Evolutionary conservation across 176 grass and related monocot species (phyloP).

Genomic region (Paspalum notatum): DNA sequence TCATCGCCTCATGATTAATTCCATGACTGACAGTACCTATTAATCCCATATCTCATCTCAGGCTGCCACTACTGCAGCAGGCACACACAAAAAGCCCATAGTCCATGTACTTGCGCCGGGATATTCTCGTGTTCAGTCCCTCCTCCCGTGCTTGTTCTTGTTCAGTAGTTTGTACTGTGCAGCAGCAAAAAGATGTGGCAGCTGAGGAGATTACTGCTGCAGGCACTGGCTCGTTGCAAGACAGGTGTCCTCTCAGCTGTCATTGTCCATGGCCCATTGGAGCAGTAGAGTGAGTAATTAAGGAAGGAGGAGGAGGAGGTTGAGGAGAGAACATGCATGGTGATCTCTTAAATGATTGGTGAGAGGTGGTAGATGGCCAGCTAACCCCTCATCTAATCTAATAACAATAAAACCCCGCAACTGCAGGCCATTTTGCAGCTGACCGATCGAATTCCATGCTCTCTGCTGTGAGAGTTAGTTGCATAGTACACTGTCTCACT

Average conservation of each 20-base stretch:
- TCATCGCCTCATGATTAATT: neutral
- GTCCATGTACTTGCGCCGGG: constrained; percentile 18
- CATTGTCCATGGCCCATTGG: neutral
- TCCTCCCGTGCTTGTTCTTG: neutral
- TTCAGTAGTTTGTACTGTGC: neutral
- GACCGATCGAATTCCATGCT: neutral
- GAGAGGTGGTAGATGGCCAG: constrained; percentile 28
- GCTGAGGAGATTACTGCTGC: neutral
- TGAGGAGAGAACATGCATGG: neutral
- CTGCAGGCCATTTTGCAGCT: neutral
- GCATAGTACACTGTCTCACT: neutral
- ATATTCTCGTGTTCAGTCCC: constrained; percentile 22
- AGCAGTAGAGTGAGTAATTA: too few relatives aligned
- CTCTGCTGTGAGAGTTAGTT: constrained; percentile 17
- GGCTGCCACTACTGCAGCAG: neutral
- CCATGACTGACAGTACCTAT: neutral
- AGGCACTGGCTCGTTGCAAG: neutral
- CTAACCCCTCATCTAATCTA: constrained; percentile 18
- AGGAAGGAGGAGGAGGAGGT: too few relatives aligned
- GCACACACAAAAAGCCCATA: neutral
- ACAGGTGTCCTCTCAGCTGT: constrained; percentile 28
- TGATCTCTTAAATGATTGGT: constrained; percentile 3
- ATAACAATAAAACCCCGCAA: constrained; percentile 14
- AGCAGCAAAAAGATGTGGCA: neutral
- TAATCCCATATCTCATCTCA: neutral